A percentile compares a stretch with the other conserved stretches of the same genome.
phyloP scores from a whole-genome alignment of 352 stramenopile species.

The Globisporangium nunn region DNA sequence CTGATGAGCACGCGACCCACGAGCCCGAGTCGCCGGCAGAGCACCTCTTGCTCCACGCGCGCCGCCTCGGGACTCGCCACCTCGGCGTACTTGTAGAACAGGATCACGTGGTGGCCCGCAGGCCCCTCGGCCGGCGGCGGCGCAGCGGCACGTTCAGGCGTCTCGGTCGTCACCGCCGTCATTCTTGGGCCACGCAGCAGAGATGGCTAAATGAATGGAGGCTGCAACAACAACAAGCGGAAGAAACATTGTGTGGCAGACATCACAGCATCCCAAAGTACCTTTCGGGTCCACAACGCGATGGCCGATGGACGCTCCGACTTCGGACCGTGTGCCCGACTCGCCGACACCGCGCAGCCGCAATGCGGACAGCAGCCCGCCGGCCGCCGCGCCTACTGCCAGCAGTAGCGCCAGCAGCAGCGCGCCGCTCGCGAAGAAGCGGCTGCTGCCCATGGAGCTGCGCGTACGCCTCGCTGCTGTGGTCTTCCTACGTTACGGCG shows the following conservation, averaged over 20 bases:
- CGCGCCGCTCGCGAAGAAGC: slow-evolving; percentile 31
- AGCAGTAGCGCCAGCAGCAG: slow-evolving; percentile 4
- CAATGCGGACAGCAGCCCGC: neutral
- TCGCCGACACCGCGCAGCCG: neutral
- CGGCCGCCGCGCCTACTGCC: too few species aligned
- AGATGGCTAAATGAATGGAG: neutral
- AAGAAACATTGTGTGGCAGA: too few species aligned
- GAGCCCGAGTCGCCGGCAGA: slow-evolving; percentile 50
- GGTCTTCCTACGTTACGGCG: slow-evolving; percentile 1
- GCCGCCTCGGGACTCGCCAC: slow-evolving; percentile 27
- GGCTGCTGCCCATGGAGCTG: slow-evolving; percentile 64
- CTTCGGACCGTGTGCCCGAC: too few species aligned
- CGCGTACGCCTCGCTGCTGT: slow-evolving; percentile 24
- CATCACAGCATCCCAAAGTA: too few species aligned
- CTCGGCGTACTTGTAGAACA: slow-evolving; percentile 77
- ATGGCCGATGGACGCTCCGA: too few species aligned
- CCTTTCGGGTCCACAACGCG: too few species aligned
- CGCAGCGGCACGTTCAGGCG: too few species aligned
- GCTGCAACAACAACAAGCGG: too few species aligned
- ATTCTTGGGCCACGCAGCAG: neutral
- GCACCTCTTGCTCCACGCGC: slow-evolving; percentile 38
- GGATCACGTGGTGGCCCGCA: slow-evolving; percentile 37
- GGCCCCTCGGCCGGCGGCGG: too few species aligned
- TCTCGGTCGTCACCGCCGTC: too few species aligned
- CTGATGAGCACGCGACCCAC: slow-evolving; percentile 69